phyloP scores from a whole-genome alignment of 805 yeast species.

The Teunomyces tritomae region DNA sequence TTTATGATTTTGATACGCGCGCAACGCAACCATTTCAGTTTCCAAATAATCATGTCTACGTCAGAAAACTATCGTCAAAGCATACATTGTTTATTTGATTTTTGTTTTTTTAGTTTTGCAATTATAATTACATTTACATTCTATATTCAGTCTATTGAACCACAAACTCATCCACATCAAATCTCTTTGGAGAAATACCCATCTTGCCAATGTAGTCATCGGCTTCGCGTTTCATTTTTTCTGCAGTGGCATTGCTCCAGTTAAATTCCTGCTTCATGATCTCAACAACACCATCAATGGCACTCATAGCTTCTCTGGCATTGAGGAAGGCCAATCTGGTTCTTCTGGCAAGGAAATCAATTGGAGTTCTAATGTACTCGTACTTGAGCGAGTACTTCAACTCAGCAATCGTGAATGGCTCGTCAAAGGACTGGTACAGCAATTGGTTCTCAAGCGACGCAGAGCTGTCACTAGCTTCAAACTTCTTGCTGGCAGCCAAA shows the following conservation, averaged over 20 bases:
- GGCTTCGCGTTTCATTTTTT: conserved; percentile 50
- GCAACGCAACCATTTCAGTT: too few species aligned
- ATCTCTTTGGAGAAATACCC: conserved; percentile 40
- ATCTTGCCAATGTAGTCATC: conserved; percentile 59
- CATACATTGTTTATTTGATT: neutral
- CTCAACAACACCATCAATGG: conserved; percentile 82
- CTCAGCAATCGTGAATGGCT: conserved; percentile 91
- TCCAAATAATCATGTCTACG: too few species aligned
- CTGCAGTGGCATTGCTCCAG: conserved; percentile 66
- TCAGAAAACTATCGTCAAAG: neutral
- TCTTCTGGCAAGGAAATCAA: conserved; percentile 90
- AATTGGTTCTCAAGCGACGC: conserved; percentile 34
- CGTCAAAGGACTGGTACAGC: conserved; percentile 54
- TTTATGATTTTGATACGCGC: neutral
- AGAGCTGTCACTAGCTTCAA: conserved; percentile 26
- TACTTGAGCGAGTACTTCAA: conserved; percentile 74
- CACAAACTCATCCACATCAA: conserved; percentile 17
- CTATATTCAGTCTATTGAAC: conserved; percentile 10
- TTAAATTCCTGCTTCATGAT: conserved; percentile 76
- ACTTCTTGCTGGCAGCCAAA: conserved; percentile 42
- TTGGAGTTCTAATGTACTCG: conserved; percentile 85
- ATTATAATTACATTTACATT: neutral
- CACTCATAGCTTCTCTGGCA: conserved; percentile 74
- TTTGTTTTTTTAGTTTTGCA: neutral
- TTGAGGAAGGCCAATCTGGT: conserved; percentile 89